Evolutionary conservation across 2,329 filamentous ascomycete species (phyloP).

Genomic region (Penicillium decumbens): DNA sequence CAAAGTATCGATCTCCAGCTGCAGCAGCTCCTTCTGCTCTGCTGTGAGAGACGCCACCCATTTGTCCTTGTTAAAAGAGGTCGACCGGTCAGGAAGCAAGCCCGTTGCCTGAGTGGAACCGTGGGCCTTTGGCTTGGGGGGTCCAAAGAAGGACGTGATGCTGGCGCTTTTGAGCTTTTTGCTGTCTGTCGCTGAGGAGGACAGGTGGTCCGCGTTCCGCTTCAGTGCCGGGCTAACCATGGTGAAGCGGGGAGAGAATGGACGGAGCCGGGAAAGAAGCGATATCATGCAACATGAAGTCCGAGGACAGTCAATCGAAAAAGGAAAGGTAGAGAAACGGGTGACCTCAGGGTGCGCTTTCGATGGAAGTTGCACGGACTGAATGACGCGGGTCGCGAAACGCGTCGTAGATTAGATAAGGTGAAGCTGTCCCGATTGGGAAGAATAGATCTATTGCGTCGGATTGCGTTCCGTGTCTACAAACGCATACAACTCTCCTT

Average conservation of each 20-base stretch:
- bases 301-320: neutral
- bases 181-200: slow-evolving; percentile 44
- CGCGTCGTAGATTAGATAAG: slow-evolving; percentile 13
- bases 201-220: slow-evolving; percentile 57
- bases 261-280: neutral
- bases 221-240: slow-evolving; percentile 49
- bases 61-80: slow-evolving; percentile 78
- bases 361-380: slow-evolving; percentile 2
- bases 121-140: slow-evolving; percentile 52
- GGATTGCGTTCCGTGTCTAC: neutral
- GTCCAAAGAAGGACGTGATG: slow-evolving; percentile 85
- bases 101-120: slow-evolving; percentile 26
- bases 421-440: neutral
- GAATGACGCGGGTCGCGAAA: slow-evolving; percentile 16
- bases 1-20: slow-evolving; percentile 87
- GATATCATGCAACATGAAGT: neutral
- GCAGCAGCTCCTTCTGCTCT: slow-evolving; percentile 77
- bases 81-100: slow-evolving; percentile 14
- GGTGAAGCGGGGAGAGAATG: slow-evolving; percentile 1
- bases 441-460: neutral
- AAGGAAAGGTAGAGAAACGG: neutral
- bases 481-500: neutral
- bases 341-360: neutral
- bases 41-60: slow-evolving; percentile 76
- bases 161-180: slow-evolving; percentile 70